Percentiles rank a stretch among this genome's conserved stretches.
Evolutionary conservation across 2,329 filamentous ascomycete species (phyloP).

Genomic region (Penicillium vulpinum): DNA sequence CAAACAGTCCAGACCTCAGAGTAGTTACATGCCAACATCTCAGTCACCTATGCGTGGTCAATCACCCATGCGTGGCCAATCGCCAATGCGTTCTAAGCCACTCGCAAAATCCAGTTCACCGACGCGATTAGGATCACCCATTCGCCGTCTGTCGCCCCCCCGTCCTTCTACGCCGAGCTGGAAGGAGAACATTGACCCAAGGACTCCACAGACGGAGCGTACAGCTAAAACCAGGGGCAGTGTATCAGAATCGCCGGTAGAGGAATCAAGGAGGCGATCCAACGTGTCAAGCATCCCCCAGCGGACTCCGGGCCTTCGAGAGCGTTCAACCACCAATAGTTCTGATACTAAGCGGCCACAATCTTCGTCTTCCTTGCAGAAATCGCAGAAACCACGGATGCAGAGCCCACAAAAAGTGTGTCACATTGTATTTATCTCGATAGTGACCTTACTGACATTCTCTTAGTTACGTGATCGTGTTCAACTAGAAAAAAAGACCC

Average conservation of each 20-base stretch:
- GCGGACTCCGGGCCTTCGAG: conserved; percentile 34
- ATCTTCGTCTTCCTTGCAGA: conserved; percentile 67
- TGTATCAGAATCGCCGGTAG: conserved; percentile 35
- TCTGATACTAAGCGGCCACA: conserved; percentile 33
- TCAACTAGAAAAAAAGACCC: conserved; percentile 74
- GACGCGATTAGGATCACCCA: conserved; percentile 33
- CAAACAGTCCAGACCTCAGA: conserved; percentile 31
- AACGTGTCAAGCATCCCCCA: conserved; percentile 54
- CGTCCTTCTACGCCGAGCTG: conserved; percentile 37
- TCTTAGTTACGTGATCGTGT: conserved; percentile 70
- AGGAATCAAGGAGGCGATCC: conserved; percentile 46
- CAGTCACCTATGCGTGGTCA: conserved; percentile 29
- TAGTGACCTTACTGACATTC: conserved; percentile 5
- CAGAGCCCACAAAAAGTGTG: conserved; percentile 61
- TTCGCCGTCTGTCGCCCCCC: conserved; percentile 32
- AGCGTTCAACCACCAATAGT: conserved; percentile 35
- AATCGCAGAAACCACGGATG: conserved; percentile 68
- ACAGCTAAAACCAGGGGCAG: conserved; percentile 35
- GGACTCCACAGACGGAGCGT: conserved; percentile 33
- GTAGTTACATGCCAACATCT: conserved; percentile 28
- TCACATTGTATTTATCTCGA: background rate
- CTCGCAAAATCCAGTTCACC: conserved; percentile 35
- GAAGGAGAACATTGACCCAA: conserved; percentile 45
- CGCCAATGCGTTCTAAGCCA: conserved; percentile 33
- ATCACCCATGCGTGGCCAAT: conserved; percentile 26